These are phyloP conservation scores for Dillenia turbinata DNA, from an alignment of 164 flowering plant genomes.

Conservation along the genomic window DNA sequence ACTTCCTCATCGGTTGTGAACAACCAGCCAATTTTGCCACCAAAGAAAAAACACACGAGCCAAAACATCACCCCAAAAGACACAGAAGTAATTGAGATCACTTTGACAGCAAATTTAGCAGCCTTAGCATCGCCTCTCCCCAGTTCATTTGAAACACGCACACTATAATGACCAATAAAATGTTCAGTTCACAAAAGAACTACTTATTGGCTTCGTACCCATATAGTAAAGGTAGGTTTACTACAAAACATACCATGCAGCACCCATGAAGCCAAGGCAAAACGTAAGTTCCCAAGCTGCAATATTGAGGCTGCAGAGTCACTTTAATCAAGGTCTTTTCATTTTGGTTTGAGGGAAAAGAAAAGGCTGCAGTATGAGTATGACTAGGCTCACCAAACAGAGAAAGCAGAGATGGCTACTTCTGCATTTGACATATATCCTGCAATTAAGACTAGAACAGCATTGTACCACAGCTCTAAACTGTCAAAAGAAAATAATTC, in stretches of 20 bases:
- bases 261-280: slow-evolving; percentile 32
- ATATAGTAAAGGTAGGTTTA: too few species aligned
- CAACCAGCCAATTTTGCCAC: slow-evolving; percentile 18
- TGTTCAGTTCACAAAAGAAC: too few species aligned
- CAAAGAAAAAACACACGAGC: slow-evolving; percentile 21
- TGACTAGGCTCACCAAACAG: slow-evolving; percentile 21
- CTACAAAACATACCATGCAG: slow-evolving; percentile 23
- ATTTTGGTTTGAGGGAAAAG: neutral
- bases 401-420: slow-evolving; percentile 32
- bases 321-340: neutral
- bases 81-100: slow-evolving; percentile 20
- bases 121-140: slow-evolving; percentile 32
- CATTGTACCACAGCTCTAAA: slow-evolving; percentile 41
- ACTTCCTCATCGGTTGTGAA: slow-evolving; percentile 26
- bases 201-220: too few species aligned
- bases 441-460: slow-evolving; percentile 31
- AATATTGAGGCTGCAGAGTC: slow-evolving; percentile 32
- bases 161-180: slow-evolving; percentile 12
- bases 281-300: slow-evolving; percentile 30
- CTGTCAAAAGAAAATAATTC: slow-evolving; percentile 10
- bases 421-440: slow-evolving; percentile 36
- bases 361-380: neutral
- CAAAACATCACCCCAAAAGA: slow-evolving; percentile 17
- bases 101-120: slow-evolving; percentile 28
- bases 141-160: slow-evolving; percentile 35